phyloP scores from a whole-genome alignment of 2,329 filamentous ascomycete species.

The Chaetomiaceae sp. region DNA sequence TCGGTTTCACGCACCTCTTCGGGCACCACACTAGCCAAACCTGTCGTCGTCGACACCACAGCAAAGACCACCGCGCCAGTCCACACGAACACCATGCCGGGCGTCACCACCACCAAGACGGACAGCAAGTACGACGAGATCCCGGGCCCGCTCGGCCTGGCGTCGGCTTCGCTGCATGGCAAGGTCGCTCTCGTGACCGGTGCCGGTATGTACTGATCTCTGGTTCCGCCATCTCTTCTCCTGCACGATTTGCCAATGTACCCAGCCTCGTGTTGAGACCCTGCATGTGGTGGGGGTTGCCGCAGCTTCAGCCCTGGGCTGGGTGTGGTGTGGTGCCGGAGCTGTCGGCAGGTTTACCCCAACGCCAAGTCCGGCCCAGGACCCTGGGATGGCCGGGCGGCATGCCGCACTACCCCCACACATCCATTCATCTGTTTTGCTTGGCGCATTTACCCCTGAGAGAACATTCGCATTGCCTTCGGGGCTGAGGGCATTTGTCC shows the following conservation, averaged over 20 bases:
- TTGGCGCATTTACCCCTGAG: neutral
- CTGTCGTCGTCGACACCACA: too few species aligned
- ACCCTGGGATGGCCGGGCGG: neutral
- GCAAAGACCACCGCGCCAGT: neutral
- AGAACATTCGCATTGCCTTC: neutral
- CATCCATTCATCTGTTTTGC: neutral
- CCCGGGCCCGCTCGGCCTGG: slow-evolving; percentile 29
- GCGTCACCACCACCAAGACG: slow-evolving; percentile 12
- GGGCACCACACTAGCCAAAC: slow-evolving; percentile 9
- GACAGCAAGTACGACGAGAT: slow-evolving; percentile 29
- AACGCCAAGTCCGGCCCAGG: slow-evolving; percentile 21
- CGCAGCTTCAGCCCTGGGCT: too few species aligned
- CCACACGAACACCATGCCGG: slow-evolving; percentile 19
- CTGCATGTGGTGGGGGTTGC: neutral
- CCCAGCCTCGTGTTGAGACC: neutral
- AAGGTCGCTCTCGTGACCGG: slow-evolving; percentile 34
- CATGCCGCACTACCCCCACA: neutral
- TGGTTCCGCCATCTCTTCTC: too few species aligned
- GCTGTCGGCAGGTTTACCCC: slow-evolving; percentile 21
- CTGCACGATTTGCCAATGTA: neutral
- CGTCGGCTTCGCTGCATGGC: slow-evolving; percentile 28
- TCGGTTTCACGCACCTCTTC: slow-evolving; percentile 10
- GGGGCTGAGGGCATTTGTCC: neutral
- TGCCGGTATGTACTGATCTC: slow-evolving; percentile 26
- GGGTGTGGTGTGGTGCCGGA: too few species aligned